Base-by-base conservation (phyloP, 2,329 filamentous ascomycete species). In the Calonectria ilicicola region DNA sequence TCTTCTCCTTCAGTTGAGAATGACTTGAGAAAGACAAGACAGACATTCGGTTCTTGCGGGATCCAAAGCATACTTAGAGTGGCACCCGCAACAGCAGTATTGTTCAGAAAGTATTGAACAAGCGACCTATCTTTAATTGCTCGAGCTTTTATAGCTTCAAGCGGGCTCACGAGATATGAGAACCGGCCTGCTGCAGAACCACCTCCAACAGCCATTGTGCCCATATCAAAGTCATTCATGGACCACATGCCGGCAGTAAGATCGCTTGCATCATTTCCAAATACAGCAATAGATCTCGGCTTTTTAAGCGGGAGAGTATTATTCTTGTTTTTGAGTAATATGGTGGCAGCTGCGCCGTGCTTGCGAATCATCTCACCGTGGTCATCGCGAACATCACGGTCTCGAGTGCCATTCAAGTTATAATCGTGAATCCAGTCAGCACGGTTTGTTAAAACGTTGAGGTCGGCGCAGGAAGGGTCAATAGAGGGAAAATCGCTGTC, bases 291-390 rank as follows among this genome's bases (percentile, higher is more conserved):
- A 83, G 86, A 82, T 86, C 92, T 82, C 91, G 86, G 87, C 3
- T 83, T 83, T 77, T 88, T 88, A 38, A 91, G 85, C 0, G 93
- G 93, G 8, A 95, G 86, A 1, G 87, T 87, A 40, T 87, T 88
- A 73, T 87, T 87, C 32, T 84, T 85, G 83, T 96, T 96, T 87
- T 96, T 96, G 73, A 96, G 86, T 2, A 96, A 87, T 17, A 95
- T 90, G 14, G 90, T 93, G 21, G 92, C 93, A 69, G 81, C 83
- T 15, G 83, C 81, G 15, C 81, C 87, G 75, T 91, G 88, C 86
- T 89, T 89, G 60, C 90, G 86, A 75, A 90, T 86, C 3, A 92
- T 80, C 1, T 86, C 81, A 4, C 86, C 90, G 35, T 92, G 89
- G 76, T 92, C 86, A 21, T 86, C 90, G 0, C 88, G 87, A 62